A percentile compares a stretch with the other conserved stretches of the same genome.
These are phyloP conservation scores for Fusarium phyllophilum DNA, from an alignment of 2,329 filamentous ascomycete genomes.

Conservation along the genomic window DNA sequence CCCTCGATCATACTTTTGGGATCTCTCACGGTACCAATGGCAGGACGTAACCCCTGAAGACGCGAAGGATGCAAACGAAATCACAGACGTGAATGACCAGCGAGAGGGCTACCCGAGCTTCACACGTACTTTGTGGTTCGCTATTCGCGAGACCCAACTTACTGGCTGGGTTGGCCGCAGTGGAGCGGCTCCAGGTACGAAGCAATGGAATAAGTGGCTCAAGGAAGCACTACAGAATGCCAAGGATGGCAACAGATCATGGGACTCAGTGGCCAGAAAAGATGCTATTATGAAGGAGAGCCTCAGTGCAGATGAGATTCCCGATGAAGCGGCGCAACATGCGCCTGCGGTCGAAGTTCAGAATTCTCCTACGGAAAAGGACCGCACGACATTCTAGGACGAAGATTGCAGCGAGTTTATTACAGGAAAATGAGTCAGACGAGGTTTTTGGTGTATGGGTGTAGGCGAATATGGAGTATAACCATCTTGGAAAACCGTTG, in stretches of 20 bases:
- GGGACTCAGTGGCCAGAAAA: constrained; percentile 61
- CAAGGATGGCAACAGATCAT: constrained; percentile 44
- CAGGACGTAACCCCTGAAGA: constrained; percentile 54
- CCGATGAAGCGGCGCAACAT: constrained; percentile 46
- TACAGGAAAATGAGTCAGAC: neutral
- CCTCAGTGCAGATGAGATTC: constrained; percentile 20
- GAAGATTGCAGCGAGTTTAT: neutral
- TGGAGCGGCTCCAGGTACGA: constrained; percentile 62
- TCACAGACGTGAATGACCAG: constrained; percentile 45
- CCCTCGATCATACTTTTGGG: constrained; percentile 63
- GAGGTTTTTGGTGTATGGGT: neutral
- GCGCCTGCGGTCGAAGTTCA: constrained; percentile 45
- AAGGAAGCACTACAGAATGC: constrained; percentile 57
- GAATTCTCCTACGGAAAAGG: constrained; percentile 29
- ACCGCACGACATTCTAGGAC: constrained; percentile 38
- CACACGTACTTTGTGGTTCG: constrained; percentile 68
- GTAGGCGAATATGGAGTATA: neutral
- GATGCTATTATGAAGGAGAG: constrained; percentile 58
- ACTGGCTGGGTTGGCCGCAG: constrained; percentile 64
- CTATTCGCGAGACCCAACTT: constrained; percentile 63
- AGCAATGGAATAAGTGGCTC: constrained; percentile 65
- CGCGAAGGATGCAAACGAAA: constrained; percentile 49
- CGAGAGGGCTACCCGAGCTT: constrained; percentile 59
- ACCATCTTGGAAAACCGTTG: neutral
- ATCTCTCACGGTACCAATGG: constrained; percentile 62